Evolutionary conservation across 352 stramenopile species (phyloP).

Genomic region (Phytophthora cryptogea): DNA sequence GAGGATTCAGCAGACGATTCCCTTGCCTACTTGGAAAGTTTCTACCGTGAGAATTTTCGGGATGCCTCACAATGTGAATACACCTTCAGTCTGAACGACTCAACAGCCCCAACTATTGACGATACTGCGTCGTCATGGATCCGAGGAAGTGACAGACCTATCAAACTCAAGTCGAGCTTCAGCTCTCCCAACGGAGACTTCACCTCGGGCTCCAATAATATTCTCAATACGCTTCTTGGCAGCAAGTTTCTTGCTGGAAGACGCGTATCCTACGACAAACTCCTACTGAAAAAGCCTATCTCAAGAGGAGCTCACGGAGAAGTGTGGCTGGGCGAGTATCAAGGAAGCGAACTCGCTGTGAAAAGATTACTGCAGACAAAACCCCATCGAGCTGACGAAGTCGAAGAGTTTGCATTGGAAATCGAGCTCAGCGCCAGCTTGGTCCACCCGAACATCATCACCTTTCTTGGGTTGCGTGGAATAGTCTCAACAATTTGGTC

Average conservation of each 20-base stretch:
- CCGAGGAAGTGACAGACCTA: too few relatives aligned
- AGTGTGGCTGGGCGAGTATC: constrained; percentile 43
- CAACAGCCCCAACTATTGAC: too few relatives aligned
- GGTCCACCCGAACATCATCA: constrained; percentile 35
- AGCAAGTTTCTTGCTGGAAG: constrained; percentile 3
- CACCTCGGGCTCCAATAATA: not conserved
- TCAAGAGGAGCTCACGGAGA: constrained; percentile 45
- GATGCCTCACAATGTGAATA: too few relatives aligned
- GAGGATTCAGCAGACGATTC: too few relatives aligned
- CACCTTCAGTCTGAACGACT: too few relatives aligned
- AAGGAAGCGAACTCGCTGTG: constrained; percentile 33
- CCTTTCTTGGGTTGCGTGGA: constrained; percentile 47
- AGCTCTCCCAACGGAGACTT: not conserved
- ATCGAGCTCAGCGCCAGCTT: constrained; percentile 39
- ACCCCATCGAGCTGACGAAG: constrained; percentile 25
- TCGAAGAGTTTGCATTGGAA: constrained; percentile 34
- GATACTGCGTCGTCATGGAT: too few relatives aligned
- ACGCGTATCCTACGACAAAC: constrained; percentile 20
- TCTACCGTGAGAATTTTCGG: too few relatives aligned
- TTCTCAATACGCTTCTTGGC: constrained; percentile 6
- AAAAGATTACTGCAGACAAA: constrained; percentile 39
- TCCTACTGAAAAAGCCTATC: constrained; percentile 31
- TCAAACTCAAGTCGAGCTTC: too few relatives aligned
- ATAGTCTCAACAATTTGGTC: constrained; percentile 41
- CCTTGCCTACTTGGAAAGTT: too few relatives aligned